Evolutionary conservation across 2,329 filamentous ascomycete genomes (phyloP).

Genomic region (Aspergillus chevalieri): DNA sequence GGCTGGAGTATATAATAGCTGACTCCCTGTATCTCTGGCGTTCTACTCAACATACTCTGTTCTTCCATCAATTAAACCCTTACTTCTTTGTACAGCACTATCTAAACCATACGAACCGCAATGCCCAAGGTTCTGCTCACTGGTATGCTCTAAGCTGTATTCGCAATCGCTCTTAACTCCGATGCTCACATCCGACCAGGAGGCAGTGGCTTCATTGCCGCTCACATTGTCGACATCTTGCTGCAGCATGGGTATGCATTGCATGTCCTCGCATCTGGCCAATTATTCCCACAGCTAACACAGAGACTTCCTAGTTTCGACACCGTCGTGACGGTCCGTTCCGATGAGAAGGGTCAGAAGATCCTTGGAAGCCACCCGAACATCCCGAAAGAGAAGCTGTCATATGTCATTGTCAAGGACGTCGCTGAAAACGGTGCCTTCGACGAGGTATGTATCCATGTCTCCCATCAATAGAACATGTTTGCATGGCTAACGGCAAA

Average conservation of each 20-base stretch:
- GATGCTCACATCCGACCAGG: conserved; percentile 31
- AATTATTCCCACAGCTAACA: conserved; percentile 3
- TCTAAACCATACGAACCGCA: conserved; percentile 4
- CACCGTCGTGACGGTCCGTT: conserved; percentile 58
- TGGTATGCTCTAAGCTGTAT: conserved; percentile 17
- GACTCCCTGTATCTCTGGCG: too few relatives aligned
- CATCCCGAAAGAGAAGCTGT: conserved; percentile 51
- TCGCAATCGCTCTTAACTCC: neutral
- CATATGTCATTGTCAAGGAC: conserved; percentile 64
- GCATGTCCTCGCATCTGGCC: neutral
- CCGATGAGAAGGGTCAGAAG: conserved; percentile 55
- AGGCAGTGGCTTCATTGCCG: conserved; percentile 60
- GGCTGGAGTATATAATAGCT: too few relatives aligned
- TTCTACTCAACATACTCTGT: neutral
- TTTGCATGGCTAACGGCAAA: conserved; percentile 3
- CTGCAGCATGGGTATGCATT: conserved; percentile 44
- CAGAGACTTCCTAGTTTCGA: conserved; percentile 43
- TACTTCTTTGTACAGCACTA: neutral
- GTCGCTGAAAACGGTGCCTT: conserved; percentile 67
- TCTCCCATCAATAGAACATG: neutral
- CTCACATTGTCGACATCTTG: conserved; percentile 56
- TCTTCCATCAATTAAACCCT: neutral
- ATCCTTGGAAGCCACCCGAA: conserved; percentile 51
- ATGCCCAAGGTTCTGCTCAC: conserved; percentile 38
- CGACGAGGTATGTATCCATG: conserved; percentile 42